Evolutionary conservation across 768 basidiomycete species (phyloP).

Genomic region (Hortiboletus campestris): DNA sequence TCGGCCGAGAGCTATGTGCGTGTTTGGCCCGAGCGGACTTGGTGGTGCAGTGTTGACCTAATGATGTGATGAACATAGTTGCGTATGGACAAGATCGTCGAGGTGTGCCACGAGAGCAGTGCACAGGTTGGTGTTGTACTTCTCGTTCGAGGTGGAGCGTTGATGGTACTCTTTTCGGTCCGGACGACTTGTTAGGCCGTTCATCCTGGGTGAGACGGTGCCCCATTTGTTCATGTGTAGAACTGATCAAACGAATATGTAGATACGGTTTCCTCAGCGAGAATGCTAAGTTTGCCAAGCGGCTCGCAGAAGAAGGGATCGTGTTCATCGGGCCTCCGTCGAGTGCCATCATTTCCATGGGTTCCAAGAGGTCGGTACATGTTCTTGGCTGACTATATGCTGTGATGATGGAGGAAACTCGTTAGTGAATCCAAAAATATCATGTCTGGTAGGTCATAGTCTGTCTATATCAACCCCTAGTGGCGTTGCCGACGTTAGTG

Average conservation of each 20-base stretch:
- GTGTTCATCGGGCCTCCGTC: slow-evolving; percentile 91
- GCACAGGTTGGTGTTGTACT: slow-evolving; percentile 61
- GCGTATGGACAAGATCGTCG: slow-evolving; percentile 83
- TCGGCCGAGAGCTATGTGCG: slow-evolving; percentile 87
- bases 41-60: neutral
- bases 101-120: slow-evolving; percentile 75
- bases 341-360: slow-evolving; percentile 89
- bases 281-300: slow-evolving; percentile 78
- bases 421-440: slow-evolving; percentile 93
- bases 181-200: slow-evolving; percentile 60
- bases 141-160: neutral
- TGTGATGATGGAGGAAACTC: neutral
- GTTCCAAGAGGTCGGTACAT: slow-evolving; percentile 76
- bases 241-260: neutral
- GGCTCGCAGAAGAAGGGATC: slow-evolving; percentile 73
- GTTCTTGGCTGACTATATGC: neutral
- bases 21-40: slow-evolving; percentile 7
- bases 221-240: neutral
- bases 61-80: slow-evolving; percentile 46
- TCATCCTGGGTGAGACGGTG: slow-evolving; percentile 71
- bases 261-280: slow-evolving; percentile 93
- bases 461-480: neutral
- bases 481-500: slow-evolving; percentile 7
- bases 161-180: neutral
- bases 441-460: slow-evolving; percentile 62